Conservation (phyloP, 2,329 filamentous ascomycete genomes). For the Venturia carpophila region DNA sequence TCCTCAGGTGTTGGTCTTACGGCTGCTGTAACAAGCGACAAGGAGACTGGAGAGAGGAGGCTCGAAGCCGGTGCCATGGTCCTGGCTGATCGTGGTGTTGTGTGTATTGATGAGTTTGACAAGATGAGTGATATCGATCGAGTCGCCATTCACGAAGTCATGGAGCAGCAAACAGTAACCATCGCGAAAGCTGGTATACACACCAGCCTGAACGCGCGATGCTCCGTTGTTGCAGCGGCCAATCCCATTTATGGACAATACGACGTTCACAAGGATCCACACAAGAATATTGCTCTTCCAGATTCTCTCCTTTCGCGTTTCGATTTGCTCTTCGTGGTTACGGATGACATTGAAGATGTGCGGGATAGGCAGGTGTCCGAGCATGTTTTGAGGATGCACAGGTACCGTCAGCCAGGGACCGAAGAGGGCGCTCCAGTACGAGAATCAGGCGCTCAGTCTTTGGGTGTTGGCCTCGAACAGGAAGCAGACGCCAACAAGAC, state of each 20-base stretch:
- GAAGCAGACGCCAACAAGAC: constrained; percentile 63
- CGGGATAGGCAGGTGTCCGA: constrained; percentile 88
- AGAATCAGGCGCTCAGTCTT: constrained; percentile 73
- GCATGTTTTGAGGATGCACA: constrained; percentile 94
- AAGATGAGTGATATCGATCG: constrained; percentile 99
- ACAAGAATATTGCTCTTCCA: constrained; percentile 95
- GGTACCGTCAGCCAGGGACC: constrained; percentile 83
- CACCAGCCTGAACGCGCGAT: constrained; percentile 91
- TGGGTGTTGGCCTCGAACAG: constrained; percentile 78
- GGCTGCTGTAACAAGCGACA: constrained; percentile 90
- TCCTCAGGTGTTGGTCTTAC: constrained; percentile 97
- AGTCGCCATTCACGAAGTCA: constrained; percentile 98
- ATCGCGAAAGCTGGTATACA: constrained; percentile 98
- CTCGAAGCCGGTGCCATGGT: constrained; percentile 99
- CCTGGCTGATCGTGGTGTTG: constrained; percentile 89
- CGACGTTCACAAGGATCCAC: constrained; percentile 95
- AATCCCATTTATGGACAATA: constrained; percentile 99
- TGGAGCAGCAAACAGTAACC: constrained; percentile 99
- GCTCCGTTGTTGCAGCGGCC: constrained; percentile 90
- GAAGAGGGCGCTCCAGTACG: constrained; percentile 93
- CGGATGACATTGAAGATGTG: constrained; percentile 93
- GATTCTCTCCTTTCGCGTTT: constrained; percentile 97
- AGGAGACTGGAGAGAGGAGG: constrained; percentile 90
- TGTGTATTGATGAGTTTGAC: constrained; percentile 99
- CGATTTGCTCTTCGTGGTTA: constrained; percentile 94